phyloP scores from a whole-genome alignment of 163 green algal species.

The Scenedesmus sp. region DNA sequence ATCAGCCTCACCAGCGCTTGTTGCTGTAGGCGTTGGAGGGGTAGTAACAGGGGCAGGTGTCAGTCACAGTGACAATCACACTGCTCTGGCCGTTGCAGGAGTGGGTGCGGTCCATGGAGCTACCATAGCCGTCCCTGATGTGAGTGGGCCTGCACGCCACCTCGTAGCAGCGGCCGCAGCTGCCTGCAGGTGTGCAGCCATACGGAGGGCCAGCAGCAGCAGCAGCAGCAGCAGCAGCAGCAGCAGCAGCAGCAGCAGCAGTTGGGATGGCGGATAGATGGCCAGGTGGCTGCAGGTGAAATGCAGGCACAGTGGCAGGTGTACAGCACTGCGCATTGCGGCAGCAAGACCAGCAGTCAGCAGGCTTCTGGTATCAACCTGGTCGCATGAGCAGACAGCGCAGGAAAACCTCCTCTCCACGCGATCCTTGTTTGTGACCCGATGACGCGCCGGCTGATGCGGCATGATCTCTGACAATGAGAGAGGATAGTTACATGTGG shows the following conservation, averaged over 20 bases:
- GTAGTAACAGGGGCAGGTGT: no score
- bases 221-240: not conserved
- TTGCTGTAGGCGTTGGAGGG: not conserved
- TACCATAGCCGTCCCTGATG: slow-evolving; percentile 19
- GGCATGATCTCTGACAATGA: no score
- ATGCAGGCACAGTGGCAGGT: no score
- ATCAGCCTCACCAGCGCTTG: no score
- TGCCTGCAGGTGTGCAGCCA: not conserved
- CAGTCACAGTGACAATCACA: slow-evolving; percentile 59
- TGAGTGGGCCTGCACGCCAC: not conserved
- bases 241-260: not conserved
- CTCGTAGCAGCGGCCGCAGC: slow-evolving; percentile 41
- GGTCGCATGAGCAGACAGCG: no score
- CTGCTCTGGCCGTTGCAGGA: slow-evolving; percentile 54
- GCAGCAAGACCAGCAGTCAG: not conserved
- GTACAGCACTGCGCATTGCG: no score
- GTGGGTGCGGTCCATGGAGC: slow-evolving; percentile 49
- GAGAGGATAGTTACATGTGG: no score
- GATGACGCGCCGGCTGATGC: no score
- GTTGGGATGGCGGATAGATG: not conserved
- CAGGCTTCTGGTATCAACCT: no score
- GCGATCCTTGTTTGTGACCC: no score
- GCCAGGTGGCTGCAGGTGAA: no score
- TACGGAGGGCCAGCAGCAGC: not conserved
- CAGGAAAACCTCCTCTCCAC: no score